Conservation (phyloP, 768 basidiomycete genomes). For the Termitomyces sp. region DNA sequence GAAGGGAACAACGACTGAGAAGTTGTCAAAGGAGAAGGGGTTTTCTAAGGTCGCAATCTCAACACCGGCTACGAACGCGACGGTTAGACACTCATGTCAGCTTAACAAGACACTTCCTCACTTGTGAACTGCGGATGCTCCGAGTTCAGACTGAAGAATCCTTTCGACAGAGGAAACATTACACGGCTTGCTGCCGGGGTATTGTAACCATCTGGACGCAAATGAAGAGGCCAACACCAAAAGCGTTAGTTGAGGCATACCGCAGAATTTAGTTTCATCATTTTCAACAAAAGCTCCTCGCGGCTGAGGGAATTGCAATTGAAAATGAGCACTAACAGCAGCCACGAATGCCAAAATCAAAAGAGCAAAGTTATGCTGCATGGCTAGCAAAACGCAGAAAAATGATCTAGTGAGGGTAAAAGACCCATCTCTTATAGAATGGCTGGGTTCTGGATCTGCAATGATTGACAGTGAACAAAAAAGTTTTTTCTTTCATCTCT, state of each 20-base stretch:
- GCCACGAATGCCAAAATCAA: conserved; percentile 32
- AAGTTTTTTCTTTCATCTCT: conserved; percentile 17
- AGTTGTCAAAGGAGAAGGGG: conserved; percentile 40
- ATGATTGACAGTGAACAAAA: conserved; percentile 9
- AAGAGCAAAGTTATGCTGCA: conserved; percentile 18
- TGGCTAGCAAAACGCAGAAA: background rate
- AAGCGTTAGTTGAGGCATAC: conserved; percentile 28
- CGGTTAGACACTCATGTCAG: background rate
- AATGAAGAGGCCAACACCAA: background rate
- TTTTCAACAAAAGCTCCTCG: conserved; percentile 64
- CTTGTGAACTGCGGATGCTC: conserved; percentile 60
- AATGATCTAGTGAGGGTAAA: background rate
- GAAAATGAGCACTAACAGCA: conserved; percentile 67
- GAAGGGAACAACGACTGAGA: conserved; percentile 47
- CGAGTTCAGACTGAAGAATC: conserved; percentile 56
- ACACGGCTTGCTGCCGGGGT: conserved; percentile 49
- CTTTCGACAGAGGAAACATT: conserved; percentile 60
- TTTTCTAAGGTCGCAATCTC: conserved; percentile 49
- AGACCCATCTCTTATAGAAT: background rate
- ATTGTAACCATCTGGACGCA: conserved; percentile 54
- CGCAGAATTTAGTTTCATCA: conserved; percentile 60
- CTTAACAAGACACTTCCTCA: conserved; percentile 24
- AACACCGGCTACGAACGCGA: conserved; percentile 35
- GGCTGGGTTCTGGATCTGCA: background rate
- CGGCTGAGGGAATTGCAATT: conserved; percentile 68